These are phyloP conservation scores for Polychaeton citri DNA, from an alignment of 2,329 filamentous ascomycete genomes.

Conservation along the genomic window DNA sequence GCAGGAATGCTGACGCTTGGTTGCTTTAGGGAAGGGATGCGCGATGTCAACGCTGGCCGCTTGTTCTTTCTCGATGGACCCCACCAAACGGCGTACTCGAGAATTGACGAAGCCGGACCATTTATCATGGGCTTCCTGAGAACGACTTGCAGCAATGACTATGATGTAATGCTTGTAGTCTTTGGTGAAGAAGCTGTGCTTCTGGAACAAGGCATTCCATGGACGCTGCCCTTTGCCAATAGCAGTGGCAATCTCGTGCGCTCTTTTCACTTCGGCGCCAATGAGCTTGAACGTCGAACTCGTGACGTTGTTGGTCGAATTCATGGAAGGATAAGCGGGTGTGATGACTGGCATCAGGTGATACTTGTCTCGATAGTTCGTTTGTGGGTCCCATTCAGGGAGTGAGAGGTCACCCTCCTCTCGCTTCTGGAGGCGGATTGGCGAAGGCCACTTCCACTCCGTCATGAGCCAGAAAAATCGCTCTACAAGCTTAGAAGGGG, in stretches of 20 bases:
- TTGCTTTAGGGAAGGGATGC: slow-evolving; percentile 85
- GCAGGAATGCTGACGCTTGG: slow-evolving; percentile 67
- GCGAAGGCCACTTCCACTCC: slow-evolving; percentile 86
- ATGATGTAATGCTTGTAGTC: slow-evolving; percentile 95
- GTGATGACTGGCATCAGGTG: slow-evolving; percentile 98
- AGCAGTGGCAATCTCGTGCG: slow-evolving; percentile 60
- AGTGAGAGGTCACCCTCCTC: slow-evolving; percentile 71
- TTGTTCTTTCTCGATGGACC: slow-evolving; percentile 65
- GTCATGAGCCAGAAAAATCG: slow-evolving; percentile 92
- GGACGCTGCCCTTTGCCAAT: slow-evolving; percentile 64
- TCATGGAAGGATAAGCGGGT: slow-evolving; percentile 95
- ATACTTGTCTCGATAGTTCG: slow-evolving; percentile 67
- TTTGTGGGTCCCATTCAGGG: slow-evolving; percentile 85
- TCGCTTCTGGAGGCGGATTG: slow-evolving; percentile 79
- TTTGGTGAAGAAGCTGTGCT: slow-evolving; percentile 84
- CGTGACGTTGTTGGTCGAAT: slow-evolving; percentile 87
- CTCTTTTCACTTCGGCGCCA: slow-evolving; percentile 66
- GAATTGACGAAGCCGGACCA: slow-evolving; percentile 93
- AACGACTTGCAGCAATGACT: slow-evolving; percentile 68
- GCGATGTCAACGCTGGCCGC: slow-evolving; percentile 60
- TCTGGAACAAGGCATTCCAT: slow-evolving; percentile 81
- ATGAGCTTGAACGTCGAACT: slow-evolving; percentile 76
- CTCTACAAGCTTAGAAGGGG: slow-evolving; percentile 72
- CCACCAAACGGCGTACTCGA: slow-evolving; percentile 75
- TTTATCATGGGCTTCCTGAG: slow-evolving; percentile 68